phyloP scores from a whole-genome alignment of 768 basidiomycete species.

The Xerocomellus dryophilus region DNA sequence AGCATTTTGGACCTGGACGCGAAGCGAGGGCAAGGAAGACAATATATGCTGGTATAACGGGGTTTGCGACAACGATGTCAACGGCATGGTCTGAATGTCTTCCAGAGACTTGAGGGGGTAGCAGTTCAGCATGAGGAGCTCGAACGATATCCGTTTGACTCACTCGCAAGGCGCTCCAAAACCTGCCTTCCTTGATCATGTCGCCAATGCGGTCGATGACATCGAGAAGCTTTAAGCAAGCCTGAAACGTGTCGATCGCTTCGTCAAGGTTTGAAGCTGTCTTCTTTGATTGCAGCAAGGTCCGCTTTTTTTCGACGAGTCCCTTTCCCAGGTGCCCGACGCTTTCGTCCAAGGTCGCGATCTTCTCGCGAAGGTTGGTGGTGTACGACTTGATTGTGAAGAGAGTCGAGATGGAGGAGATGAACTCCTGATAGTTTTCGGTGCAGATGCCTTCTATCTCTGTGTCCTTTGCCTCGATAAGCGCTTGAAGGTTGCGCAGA shows the following conservation, averaged over 20 bases:
- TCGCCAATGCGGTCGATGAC: conserved; percentile 88
- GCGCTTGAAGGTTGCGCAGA: conserved; percentile 77
- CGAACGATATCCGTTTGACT: conserved; percentile 32
- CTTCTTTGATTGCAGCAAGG: conserved; percentile 84
- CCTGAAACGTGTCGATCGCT: conserved; percentile 92
- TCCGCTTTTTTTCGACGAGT: conserved; percentile 91
- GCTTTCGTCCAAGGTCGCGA: conserved; percentile 81
- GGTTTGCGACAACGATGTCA: conserved; percentile 85
- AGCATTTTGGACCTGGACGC: conserved; percentile 85
- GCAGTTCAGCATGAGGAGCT: conserved; percentile 30
- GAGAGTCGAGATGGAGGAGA: conserved; percentile 93
- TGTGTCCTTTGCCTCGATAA: conserved; percentile 90
- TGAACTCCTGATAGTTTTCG: conserved; percentile 98
- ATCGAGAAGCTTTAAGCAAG: conserved; percentile 88
- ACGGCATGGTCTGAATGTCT: conserved; percentile 88
- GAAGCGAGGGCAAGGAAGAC: conserved; percentile 86
- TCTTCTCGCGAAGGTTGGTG: conserved; percentile 87
- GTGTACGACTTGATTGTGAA: conserved; percentile 96
- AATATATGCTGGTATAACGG: conserved; percentile 91
- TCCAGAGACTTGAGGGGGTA: conserved; percentile 73
- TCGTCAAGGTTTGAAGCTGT: conserved; percentile 95
- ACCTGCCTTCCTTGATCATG: conserved; percentile 91
- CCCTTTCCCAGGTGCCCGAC: conserved; percentile 85
- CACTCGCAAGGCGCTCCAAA: conserved; percentile 95
- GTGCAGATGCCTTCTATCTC: conserved; percentile 96